phyloP scores from a whole-genome alignment of 805 yeast species.

The Candida broadrunensis region DNA sequence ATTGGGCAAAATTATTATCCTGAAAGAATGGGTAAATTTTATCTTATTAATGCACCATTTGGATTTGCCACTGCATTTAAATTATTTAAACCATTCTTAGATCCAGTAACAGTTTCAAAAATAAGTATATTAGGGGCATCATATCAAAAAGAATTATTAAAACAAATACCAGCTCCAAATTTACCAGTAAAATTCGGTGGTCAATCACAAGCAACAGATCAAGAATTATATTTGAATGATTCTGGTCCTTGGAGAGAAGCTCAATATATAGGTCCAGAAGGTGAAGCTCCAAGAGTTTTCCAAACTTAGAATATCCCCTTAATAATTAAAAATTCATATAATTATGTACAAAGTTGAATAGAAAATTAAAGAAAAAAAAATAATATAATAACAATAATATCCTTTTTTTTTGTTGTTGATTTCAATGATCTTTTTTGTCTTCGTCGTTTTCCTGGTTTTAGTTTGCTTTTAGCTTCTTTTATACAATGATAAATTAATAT shows the following conservation, averaged over 20 bases:
- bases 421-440: too few species aligned
- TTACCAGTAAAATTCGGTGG: conserved; percentile 94
- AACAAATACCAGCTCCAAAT: conserved; percentile 92
- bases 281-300: conserved; percentile 71
- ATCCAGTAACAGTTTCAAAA: conserved; percentile 95
- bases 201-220: conserved; percentile 59
- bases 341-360: too few species aligned
- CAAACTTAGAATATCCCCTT: conserved; percentile 1
- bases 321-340: too few species aligned
- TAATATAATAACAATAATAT: too few species aligned
- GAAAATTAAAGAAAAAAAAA: too few species aligned
- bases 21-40: conserved; percentile 98
- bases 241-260: conserved; percentile 97
- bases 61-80: conserved; percentile 95
- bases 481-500: too few species aligned
- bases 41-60: conserved; percentile 93
- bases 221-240: conserved; percentile 85
- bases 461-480: too few species aligned
- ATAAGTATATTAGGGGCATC: conserved; percentile 81
- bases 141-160: conserved; percentile 77
- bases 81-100: conserved; percentile 88
- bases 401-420: too few species aligned
- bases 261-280: conserved; percentile 88
- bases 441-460: too few species aligned
- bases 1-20: conserved; percentile 98